Percentiles rank a stretch among this genome's conserved stretches.
Evolutionary conservation across 2,329 filamentous ascomycete species (phyloP).

Genomic region (Calonectria naviculata): DNA sequence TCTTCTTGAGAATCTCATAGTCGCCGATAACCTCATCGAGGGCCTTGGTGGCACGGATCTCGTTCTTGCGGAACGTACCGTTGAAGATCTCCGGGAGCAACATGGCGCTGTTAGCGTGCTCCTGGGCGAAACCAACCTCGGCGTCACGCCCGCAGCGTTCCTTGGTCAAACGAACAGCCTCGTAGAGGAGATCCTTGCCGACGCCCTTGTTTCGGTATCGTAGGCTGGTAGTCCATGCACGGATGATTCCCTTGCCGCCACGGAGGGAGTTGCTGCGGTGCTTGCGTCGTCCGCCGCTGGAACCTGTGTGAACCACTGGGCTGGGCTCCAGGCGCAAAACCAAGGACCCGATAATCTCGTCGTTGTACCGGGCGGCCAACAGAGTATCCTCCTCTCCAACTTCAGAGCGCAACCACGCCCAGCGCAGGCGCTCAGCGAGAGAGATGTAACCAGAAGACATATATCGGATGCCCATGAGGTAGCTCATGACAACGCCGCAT

Average conservation of each 20-base stretch:
- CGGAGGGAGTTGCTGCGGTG: slow-evolving; percentile 54
- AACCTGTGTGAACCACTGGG: slow-evolving; percentile 38
- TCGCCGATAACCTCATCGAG: slow-evolving; percentile 63
- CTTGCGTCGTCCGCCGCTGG: slow-evolving; percentile 44
- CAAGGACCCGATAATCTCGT: slow-evolving; percentile 76
- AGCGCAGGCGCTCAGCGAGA: slow-evolving; percentile 69
- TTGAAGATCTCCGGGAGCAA: slow-evolving; percentile 74
- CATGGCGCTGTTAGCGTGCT: slow-evolving; percentile 80
- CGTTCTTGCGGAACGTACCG: slow-evolving; percentile 66
- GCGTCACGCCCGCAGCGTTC: slow-evolving; percentile 76
- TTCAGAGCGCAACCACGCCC: slow-evolving; percentile 67
- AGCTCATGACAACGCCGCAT: slow-evolving; percentile 71
- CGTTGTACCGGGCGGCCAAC: slow-evolving; percentile 75
- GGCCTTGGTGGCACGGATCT: slow-evolving; percentile 66
- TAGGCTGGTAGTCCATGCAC: slow-evolving; percentile 83
- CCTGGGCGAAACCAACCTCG: slow-evolving; percentile 76
- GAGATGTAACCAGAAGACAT: slow-evolving; percentile 70
- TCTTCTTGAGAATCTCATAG: slow-evolving; percentile 59
- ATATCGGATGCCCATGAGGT: slow-evolving; percentile 71
- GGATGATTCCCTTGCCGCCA: slow-evolving; percentile 76
- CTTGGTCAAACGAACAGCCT: slow-evolving; percentile 75
- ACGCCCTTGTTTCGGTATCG: slow-evolving; percentile 78
- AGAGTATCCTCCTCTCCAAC: slow-evolving; percentile 64
- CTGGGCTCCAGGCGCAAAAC: slow-evolving; percentile 73
- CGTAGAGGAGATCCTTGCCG: slow-evolving; percentile 77